phyloP scores from a whole-genome alignment of 2,329 filamentous ascomycete genomes.

The Pyrenophora tritici-repentis region DNA sequence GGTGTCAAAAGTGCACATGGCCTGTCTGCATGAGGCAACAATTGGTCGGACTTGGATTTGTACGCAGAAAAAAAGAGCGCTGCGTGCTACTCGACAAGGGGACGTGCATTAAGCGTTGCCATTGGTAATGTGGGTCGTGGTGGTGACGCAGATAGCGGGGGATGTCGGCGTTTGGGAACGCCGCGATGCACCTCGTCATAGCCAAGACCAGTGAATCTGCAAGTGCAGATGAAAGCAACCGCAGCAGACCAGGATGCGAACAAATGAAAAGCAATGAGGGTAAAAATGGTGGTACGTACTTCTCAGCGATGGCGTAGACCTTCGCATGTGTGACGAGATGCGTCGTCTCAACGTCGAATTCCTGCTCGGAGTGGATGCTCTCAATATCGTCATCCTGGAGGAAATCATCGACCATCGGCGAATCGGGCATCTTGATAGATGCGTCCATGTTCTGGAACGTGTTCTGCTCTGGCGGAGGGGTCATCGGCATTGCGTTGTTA shows the following conservation, averaged over 20 bases:
- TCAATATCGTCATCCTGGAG: conserved; percentile 41
- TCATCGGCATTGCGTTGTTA: conserved; percentile 29
- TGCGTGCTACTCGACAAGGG: conserved; percentile 12
- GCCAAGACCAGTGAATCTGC: conserved; percentile 8
- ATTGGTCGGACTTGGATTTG: conserved; percentile 25
- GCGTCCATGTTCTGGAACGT: conserved; percentile 28
- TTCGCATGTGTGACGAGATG: conserved; percentile 54
- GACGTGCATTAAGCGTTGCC: conserved; percentile 16
- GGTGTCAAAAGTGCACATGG: conserved; percentile 16
- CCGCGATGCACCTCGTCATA: conserved; percentile 29
- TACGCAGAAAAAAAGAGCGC: conserved; percentile 7
- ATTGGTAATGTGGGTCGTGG: conserved; percentile 29
- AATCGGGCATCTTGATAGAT: conserved; percentile 38
- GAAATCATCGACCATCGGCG: conserved; percentile 42
- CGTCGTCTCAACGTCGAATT: conserved; percentile 46
- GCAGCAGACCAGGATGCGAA: conserved; percentile 20
- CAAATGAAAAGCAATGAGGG: conserved; percentile 13
- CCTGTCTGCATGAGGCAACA: conserved; percentile 8
- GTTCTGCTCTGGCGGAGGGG: conserved; percentile 33
- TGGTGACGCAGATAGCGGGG: conserved; percentile 40
- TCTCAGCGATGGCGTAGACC: conserved; percentile 57
- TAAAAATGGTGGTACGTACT: conserved; percentile 42
- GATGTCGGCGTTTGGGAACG: conserved; percentile 29
- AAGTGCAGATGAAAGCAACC: conserved; percentile 13
- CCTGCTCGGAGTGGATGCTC: conserved; percentile 34